phyloP scores from a whole-genome alignment of 2,329 filamentous ascomycete genomes.

The Diaporthe citriasiana region DNA sequence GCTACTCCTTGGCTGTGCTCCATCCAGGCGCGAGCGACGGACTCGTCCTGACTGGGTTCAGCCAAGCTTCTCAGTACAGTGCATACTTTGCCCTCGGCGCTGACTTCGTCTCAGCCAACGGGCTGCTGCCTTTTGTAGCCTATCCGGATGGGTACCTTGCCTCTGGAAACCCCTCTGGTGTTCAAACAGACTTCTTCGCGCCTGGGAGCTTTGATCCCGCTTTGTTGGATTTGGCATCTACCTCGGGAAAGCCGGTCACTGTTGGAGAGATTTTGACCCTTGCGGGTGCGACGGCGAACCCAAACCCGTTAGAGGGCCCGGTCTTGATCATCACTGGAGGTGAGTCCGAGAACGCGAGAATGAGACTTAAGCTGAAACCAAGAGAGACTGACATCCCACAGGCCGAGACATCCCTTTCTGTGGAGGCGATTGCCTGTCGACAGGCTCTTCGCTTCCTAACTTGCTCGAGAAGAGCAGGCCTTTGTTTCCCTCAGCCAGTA shows the following conservation, averaged over 20 bases:
- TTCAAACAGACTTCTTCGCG: slow-evolving; percentile 67
- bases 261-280: slow-evolving; percentile 72
- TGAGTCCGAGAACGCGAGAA: slow-evolving; percentile 46
- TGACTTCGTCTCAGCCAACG: slow-evolving; percentile 61
- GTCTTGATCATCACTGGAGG: slow-evolving; percentile 72
- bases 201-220: slow-evolving; percentile 68
- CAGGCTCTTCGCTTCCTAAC: slow-evolving; percentile 53
- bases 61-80: slow-evolving; percentile 61
- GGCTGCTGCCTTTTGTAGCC: slow-evolving; percentile 47
- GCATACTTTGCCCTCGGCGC: slow-evolving; percentile 59
- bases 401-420: slow-evolving; percentile 70
- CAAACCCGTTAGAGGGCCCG: slow-evolving; percentile 64
- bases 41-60: slow-evolving; percentile 73
- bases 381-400: slow-evolving; percentile 43
- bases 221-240: slow-evolving; percentile 61
- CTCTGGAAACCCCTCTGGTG: slow-evolving; percentile 58
- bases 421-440: slow-evolving; percentile 70
- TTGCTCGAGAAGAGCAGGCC: slow-evolving; percentile 59
- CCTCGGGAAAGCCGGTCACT: slow-evolving; percentile 68
- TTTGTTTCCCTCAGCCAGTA: slow-evolving; percentile 60
- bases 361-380: neutral
- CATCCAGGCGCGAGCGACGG: slow-evolving; percentile 69
- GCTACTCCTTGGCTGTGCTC: slow-evolving; percentile 66
- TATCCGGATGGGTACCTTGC: slow-evolving; percentile 68
- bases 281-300: slow-evolving; percentile 52